Conservation (phyloP, 192 early-diverging fungal genomes). For the Haplosporangium gracile region DNA sequence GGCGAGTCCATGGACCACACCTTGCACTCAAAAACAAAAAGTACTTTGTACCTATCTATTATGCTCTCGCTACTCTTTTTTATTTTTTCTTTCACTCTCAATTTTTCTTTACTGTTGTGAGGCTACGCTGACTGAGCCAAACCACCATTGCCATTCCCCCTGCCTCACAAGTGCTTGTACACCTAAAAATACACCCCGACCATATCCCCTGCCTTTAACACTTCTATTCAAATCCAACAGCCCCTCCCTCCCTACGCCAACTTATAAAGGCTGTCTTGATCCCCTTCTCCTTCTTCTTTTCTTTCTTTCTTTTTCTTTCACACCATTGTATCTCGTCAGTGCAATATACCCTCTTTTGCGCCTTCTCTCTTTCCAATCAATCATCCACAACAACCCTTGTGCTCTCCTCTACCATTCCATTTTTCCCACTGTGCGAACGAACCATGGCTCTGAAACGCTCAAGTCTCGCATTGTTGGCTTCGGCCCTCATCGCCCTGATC, state of each 20-base stretch:
- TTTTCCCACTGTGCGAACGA: not conserved
- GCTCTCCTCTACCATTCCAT: not conserved
- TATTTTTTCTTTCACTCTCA: not conserved
- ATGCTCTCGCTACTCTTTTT: not conserved
- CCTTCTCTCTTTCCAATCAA: not conserved
- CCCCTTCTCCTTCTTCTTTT: not conserved
- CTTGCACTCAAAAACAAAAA: too few species aligned
- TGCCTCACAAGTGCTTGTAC: not conserved
- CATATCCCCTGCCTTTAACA: not conserved
- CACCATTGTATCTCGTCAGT: too few species aligned
- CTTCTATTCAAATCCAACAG: not conserved
- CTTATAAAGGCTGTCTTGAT: not conserved
- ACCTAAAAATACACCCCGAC: not conserved
- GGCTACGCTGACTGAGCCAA: not conserved
- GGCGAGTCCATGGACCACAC: too few species aligned
- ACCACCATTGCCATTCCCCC: not conserved
- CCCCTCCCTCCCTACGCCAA: not conserved
- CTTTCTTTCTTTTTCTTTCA: not conserved
- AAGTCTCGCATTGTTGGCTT: slow-evolving; percentile 9
- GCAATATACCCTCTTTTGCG: too few species aligned
- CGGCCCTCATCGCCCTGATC: not conserved
- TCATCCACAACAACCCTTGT: not conserved
- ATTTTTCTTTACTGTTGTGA: not conserved
- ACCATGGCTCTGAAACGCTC: slow-evolving; percentile 23
- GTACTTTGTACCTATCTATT: too few species aligned